Conservation (phyloP, 352 stramenopile genomes). For the Globisporangium irregulare region DNA sequence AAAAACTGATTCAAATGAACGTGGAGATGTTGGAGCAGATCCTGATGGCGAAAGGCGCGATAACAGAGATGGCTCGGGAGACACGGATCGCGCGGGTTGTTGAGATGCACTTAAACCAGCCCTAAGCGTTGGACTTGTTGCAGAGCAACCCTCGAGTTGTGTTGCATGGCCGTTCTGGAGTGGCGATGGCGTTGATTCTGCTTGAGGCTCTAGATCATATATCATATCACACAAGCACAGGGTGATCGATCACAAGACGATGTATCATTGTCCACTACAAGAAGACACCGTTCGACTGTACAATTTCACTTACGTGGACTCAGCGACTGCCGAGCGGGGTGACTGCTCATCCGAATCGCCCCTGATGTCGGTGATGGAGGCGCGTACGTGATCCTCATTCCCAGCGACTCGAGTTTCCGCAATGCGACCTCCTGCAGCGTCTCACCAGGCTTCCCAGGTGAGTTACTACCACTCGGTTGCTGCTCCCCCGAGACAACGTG, state of each 20-base stretch:
- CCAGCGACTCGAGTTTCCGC: conserved; percentile 38
- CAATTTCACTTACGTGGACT: conserved; percentile 5
- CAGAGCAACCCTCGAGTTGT: not conserved
- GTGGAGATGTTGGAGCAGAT: conserved; percentile 1
- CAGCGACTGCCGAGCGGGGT: not conserved
- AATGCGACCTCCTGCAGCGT: conserved; percentile 42
- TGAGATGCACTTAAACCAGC: not conserved
- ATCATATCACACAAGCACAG: not conserved
- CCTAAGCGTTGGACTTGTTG: not conserved
- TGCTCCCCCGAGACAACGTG: conserved; percentile 48
- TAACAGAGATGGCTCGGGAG: conserved; percentile 4
- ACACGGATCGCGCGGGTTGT: not conserved
- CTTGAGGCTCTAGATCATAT: not conserved
- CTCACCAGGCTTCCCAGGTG: conserved; percentile 30
- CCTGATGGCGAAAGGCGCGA: not conserved
- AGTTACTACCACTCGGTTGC: conserved; percentile 1
- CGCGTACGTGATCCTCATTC: conserved; percentile 18
- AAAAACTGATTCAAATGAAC: not conserved
- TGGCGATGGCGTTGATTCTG: not conserved
- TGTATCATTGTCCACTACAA: not conserved
- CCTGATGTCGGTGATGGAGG: conserved; percentile 2
- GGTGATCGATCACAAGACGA: not conserved
- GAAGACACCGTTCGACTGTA: not conserved
- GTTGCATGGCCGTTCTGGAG: not conserved
- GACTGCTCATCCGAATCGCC: not conserved